A percentile compares a stretch with the other conserved stretches of the same genome.
phyloP scores from a whole-genome alignment of 176 grass and related monocot species.

The Tillandsia fasciculata region DNA sequence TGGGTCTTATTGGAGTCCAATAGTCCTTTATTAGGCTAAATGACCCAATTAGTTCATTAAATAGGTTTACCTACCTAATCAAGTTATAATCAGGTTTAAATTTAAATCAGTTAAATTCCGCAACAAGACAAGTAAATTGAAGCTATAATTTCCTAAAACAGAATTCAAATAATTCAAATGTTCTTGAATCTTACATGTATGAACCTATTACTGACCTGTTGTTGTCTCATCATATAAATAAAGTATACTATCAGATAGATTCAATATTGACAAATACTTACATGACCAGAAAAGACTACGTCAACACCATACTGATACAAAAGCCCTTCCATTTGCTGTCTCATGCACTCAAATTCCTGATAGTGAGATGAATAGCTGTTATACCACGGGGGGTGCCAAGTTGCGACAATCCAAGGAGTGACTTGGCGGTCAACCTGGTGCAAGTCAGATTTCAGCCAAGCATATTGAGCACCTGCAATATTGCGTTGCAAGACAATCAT shows the following conservation, averaged over 20 bases:
- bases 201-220: too few species aligned
- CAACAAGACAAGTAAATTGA: too few species aligned
- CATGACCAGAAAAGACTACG: constrained; percentile 79
- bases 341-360: constrained; percentile 94
- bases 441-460: constrained; percentile 67
- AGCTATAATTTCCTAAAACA: too few species aligned
- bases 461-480: constrained; percentile 62
- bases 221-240: too few species aligned
- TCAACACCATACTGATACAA: constrained; percentile 55
- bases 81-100: too few species aligned
- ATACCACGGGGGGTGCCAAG: constrained; percentile 93
- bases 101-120: not conserved
- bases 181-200: too few species aligned
- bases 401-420: constrained; percentile 73
- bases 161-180: too few species aligned
- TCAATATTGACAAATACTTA: constrained; percentile 17
- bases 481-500: not conserved
- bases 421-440: constrained; percentile 37
- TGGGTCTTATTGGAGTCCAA: too few species aligned
- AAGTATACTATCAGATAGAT: too few species aligned
- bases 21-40: too few species aligned
- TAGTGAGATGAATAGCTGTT: constrained; percentile 93
- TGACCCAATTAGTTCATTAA: too few species aligned
- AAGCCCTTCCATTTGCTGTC: constrained; percentile 75
- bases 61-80: too few species aligned